These are phyloP conservation scores for Exophiala oligosperma DNA, from an alignment of 2,329 filamentous ascomycete genomes.

Conservation along the genomic window DNA sequence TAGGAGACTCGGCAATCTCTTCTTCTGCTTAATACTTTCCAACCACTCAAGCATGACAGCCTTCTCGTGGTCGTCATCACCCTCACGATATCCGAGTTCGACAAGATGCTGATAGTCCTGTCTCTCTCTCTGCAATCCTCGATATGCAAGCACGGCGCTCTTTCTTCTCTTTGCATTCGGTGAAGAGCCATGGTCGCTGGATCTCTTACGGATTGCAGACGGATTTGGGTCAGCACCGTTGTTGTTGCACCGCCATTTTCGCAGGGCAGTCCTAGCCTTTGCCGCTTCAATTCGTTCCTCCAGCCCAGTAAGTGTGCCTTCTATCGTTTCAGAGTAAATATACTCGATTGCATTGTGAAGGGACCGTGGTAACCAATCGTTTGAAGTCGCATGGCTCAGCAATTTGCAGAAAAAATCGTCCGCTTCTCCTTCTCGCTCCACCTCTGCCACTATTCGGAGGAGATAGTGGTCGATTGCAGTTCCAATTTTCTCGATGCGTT, in stretches of 20 bases:
- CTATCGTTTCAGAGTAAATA: neutral
- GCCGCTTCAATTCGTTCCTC: neutral
- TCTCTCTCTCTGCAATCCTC: constrained; percentile 6
- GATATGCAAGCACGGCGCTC: neutral
- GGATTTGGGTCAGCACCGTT: neutral
- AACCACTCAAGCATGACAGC: constrained; percentile 14
- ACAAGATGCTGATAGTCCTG: neutral
- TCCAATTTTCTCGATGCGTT: neutral
- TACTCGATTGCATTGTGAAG: constrained; percentile 7
- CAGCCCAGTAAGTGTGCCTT: neutral
- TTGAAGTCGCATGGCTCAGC: constrained; percentile 1
- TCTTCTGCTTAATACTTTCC: constrained; percentile 5
- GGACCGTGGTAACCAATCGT: constrained; percentile 8
- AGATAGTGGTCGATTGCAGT: constrained; percentile 4
- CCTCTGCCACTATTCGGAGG: constrained; percentile 1
- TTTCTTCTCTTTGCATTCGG: neutral
- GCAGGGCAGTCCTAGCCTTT: neutral
- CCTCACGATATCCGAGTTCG: constrained; percentile 10
- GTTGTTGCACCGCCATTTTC: neutral
- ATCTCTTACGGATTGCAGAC: neutral
- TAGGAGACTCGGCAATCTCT: neutral
- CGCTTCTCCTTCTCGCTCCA: neutral
- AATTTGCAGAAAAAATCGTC: constrained; percentile 4
- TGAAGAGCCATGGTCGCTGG: neutral
- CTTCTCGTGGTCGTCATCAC: constrained; percentile 5